These are phyloP conservation scores for Acidiella bohemica DNA, from an alignment of 495 filamentous ascomycete genomes.

Conservation along the genomic window DNA sequence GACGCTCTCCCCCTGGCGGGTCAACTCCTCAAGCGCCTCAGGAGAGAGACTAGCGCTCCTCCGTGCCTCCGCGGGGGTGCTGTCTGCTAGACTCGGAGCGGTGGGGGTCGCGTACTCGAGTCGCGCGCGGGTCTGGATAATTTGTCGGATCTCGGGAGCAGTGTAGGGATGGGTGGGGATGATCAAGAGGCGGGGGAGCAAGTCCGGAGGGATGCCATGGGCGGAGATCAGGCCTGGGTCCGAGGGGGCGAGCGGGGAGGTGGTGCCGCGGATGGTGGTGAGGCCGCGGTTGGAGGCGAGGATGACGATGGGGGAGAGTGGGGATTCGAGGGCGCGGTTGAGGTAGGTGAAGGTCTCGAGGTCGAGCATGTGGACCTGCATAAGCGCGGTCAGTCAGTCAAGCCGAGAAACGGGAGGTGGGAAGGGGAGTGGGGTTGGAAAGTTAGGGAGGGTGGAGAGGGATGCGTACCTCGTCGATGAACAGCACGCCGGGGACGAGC, in stretches of 20 bases:
- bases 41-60: constrained; percentile 1
- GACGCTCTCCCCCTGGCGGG: constrained; percentile 71
- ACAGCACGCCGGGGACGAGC: constrained; percentile 89
- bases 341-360: constrained; percentile 98
- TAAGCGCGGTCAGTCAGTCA: no score
- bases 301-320: constrained; percentile 90
- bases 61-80: background rate
- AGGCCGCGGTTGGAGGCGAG: constrained; percentile 92
- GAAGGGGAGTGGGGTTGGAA: background rate
- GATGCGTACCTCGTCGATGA: constrained; percentile 82
- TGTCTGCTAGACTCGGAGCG: constrained; percentile 60
- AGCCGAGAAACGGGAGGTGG: no score
- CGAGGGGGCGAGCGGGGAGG: constrained; percentile 6
- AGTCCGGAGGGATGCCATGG: constrained; percentile 85
- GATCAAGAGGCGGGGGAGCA: constrained; percentile 84
- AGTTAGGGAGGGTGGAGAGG: background rate
- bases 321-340: constrained; percentile 85
- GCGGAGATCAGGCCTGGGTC: constrained; percentile 59
- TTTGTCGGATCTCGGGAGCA: constrained; percentile 73
- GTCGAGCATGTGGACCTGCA: constrained; percentile 92
- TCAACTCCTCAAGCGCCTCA: constrained; percentile 68
- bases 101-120: constrained; percentile 42
- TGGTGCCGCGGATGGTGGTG: constrained; percentile 62
- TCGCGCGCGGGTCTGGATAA: constrained; percentile 66
- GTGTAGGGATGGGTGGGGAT: constrained; percentile 82